Conservation (phyloP, 768 basidiomycete genomes). For the Naematelia encephala region DNA sequence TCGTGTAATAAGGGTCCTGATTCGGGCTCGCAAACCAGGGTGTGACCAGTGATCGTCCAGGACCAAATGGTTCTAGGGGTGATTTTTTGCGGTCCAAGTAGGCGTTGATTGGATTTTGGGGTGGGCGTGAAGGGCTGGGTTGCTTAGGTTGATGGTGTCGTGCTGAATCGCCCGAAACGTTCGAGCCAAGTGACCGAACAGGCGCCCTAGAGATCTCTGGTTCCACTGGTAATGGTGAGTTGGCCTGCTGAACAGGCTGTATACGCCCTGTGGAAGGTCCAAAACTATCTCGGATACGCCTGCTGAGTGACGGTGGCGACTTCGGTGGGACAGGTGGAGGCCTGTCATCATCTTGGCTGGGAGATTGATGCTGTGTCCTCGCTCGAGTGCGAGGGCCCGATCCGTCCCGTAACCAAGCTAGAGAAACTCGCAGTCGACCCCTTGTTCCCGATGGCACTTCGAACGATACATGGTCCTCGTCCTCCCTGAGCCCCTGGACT, state of each 20-base stretch:
- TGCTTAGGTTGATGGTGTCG: neutral
- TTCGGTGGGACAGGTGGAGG: slow-evolving; percentile 13
- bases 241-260: too few species aligned
- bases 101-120: neutral
- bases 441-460: slow-evolving; percentile 22
- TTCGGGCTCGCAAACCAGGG: neutral
- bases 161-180: neutral
- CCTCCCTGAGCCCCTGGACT: neutral
- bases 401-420: slow-evolving; percentile 19
- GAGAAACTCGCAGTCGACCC: slow-evolving; percentile 18
- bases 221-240: neutral
- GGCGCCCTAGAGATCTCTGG: neutral
- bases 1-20: too few species aligned
- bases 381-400: neutral
- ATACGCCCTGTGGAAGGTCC: neutral
- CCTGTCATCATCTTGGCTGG: neutral
- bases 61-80: neutral
- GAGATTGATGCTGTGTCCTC: neutral
- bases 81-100: neutral
- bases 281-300: slow-evolving; percentile 2
- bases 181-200: neutral
- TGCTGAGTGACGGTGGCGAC: neutral
- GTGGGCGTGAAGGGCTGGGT: too few species aligned
- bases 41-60: neutral
- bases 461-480: slow-evolving; percentile 21